A percentile compares a stretch with the other conserved stretches of the same genome.
phyloP scores from a whole-genome alignment of 2,329 filamentous ascomycete species.

The Aspergillus sp. region DNA sequence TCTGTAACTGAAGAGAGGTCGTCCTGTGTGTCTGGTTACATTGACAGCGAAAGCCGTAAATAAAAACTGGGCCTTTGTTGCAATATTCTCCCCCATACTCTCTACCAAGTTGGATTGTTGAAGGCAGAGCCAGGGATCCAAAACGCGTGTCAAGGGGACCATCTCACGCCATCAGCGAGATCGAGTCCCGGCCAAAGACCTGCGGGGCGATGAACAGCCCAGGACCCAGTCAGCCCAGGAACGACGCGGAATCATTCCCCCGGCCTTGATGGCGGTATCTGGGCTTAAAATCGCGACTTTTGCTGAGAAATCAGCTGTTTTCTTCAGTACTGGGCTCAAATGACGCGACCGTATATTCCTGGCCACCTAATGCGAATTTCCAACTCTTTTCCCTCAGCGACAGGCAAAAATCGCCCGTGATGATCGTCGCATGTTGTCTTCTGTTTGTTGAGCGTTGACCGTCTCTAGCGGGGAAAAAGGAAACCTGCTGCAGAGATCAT shows the following conservation, averaged over 20 bases:
- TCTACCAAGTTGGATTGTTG: neutral
- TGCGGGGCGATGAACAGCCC: constrained; percentile 2
- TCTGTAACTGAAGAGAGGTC: neutral
- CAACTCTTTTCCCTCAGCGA: too few relatives aligned
- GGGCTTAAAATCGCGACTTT: constrained; percentile 6
- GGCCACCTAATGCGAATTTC: too few relatives aligned
- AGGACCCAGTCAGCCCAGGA: neutral
- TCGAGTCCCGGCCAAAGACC: constrained; percentile 13
- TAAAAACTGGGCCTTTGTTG: neutral
- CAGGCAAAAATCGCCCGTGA: too few relatives aligned
- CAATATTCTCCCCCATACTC: neutral
- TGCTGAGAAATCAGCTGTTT: constrained; percentile 3
- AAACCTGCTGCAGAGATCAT: constrained; percentile 14
- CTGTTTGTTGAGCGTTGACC: neutral
- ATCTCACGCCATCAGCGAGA: constrained; percentile 17
- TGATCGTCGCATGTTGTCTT: neutral
- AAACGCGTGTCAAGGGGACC: neutral
- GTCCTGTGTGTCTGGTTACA: neutral
- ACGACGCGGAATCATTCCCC: neutral
- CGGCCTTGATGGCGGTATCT: constrained; percentile 3
- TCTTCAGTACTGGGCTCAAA: neutral
- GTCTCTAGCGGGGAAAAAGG: neutral
- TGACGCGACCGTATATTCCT: neutral
- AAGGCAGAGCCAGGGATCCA: neutral
- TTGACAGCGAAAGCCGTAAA: neutral